phyloP scores from a whole-genome alignment of 2,329 filamentous ascomycete genomes.

The Botrytis aclada region DNA sequence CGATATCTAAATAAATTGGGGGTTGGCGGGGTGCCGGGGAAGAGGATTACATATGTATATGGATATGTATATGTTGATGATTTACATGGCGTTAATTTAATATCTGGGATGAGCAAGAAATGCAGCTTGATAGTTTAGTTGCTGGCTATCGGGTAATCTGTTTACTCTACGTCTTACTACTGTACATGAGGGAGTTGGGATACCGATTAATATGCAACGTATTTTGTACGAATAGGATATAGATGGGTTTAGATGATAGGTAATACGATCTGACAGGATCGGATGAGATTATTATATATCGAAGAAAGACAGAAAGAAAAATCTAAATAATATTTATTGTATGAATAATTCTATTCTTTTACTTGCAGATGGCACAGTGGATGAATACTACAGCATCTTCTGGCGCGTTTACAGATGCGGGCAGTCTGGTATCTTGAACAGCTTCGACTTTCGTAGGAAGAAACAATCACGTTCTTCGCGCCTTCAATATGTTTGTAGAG shows the following conservation, averaged over 20 bases:
- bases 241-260: not conserved
- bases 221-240: not conserved
- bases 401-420: too few relatives aligned
- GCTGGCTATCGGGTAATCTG: not conserved
- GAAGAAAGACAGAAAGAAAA: too few relatives aligned
- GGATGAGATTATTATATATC: not conserved
- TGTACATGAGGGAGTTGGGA: not conserved
- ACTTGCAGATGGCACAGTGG: too few relatives aligned
- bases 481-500: too few relatives aligned
- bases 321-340: not conserved
- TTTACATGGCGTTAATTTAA: not conserved
- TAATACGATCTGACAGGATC: not conserved
- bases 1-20: too few relatives aligned
- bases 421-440: too few relatives aligned
- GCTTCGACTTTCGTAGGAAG: too few relatives aligned
- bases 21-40: not conserved
- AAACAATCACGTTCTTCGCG: too few relatives aligned
- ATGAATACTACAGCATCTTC: too few relatives aligned
- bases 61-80: not conserved
- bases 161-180: not conserved
- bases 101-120: not conserved
- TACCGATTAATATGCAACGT: not conserved
- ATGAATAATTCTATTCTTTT: too few relatives aligned
- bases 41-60: too few relatives aligned
- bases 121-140: not conserved